Evolutionary conservation across 1,284 basidiomycete species (phyloP).

Genomic region (Neonothopanus nambi): DNA sequence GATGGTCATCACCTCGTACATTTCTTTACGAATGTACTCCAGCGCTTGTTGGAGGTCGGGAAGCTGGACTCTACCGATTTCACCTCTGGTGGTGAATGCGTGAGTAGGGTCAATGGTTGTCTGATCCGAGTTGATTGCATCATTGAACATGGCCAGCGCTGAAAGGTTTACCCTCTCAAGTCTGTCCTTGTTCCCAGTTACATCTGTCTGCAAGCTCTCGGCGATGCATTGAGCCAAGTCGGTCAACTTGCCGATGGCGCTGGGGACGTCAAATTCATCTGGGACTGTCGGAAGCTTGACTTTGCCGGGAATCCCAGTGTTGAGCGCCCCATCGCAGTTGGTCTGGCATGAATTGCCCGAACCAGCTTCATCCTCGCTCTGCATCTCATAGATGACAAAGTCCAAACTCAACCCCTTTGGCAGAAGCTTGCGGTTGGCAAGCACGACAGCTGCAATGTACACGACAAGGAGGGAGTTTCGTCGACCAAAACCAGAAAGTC

Average conservation of each 20-base stretch:
- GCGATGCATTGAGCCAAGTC: not conserved
- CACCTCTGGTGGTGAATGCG: conserved; percentile 4
- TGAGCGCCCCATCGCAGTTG: not conserved
- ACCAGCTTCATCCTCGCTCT: not conserved
- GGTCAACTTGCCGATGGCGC: not conserved
- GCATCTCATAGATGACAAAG: conserved; percentile 6
- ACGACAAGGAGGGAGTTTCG: conserved; percentile 5
- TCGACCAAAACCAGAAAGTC: conserved; percentile 4
- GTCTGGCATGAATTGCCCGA: conserved; percentile 4
- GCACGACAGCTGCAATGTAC: not conserved
- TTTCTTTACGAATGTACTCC: too few relatives aligned
- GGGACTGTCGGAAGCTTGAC: not conserved
- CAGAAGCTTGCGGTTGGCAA: not conserved
- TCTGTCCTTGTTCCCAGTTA: not conserved
- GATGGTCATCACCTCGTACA: too few relatives aligned
- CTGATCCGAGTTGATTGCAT: not conserved
- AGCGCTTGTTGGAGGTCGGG: too few relatives aligned
- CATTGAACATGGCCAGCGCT: not conserved
- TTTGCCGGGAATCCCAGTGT: conserved; percentile 1
- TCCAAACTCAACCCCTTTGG: too few relatives aligned
- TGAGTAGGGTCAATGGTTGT: not conserved
- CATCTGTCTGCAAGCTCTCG: not conserved
- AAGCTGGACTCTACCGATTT: conserved; percentile 3
- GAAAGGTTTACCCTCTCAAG: not conserved
- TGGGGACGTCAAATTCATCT: not conserved